phyloP scores from a whole-genome alignment of 2,329 filamentous ascomycete species.

The Fusarium subglutinans region DNA sequence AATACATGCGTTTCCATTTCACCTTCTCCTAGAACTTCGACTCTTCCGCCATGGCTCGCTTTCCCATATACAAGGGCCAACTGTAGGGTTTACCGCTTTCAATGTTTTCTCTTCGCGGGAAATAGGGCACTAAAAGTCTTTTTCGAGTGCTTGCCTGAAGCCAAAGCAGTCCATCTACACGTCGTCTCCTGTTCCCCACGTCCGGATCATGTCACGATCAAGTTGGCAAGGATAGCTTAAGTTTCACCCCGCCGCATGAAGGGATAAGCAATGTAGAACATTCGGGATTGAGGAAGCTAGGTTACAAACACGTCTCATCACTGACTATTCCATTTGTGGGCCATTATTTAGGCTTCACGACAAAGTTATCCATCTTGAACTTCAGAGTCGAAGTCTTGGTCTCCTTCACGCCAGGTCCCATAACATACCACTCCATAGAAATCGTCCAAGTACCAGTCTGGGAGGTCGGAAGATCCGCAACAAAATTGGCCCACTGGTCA shows the following conservation, averaged over 20 bases:
- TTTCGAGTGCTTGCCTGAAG: neutral
- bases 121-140: neutral
- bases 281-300: neutral
- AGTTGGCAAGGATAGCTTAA: neutral
- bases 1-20: neutral
- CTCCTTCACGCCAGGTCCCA: neutral
- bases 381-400: neutral
- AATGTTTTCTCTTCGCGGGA: no score
- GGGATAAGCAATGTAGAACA: no score
- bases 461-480: neutral
- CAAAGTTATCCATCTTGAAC: constrained; percentile 3
- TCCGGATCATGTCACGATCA: no score
- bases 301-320: neutral
- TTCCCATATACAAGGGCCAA: neutral
- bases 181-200: no score
- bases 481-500: neutral
- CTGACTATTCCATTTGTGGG: rapidly evolving
- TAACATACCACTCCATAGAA: constrained; percentile 4
- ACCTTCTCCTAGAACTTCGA: neutral
- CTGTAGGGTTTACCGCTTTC: no score
- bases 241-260: neutral
- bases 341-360: neutral
- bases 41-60: neutral
- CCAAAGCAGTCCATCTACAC: neutral
- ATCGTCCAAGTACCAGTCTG: constrained; percentile 3